Evolutionary conservation across 176 grass and related monocot species (phyloP), one percentile per base, ranked within the genome.

Genomic region (Rhynchospora pubera): DNA sequence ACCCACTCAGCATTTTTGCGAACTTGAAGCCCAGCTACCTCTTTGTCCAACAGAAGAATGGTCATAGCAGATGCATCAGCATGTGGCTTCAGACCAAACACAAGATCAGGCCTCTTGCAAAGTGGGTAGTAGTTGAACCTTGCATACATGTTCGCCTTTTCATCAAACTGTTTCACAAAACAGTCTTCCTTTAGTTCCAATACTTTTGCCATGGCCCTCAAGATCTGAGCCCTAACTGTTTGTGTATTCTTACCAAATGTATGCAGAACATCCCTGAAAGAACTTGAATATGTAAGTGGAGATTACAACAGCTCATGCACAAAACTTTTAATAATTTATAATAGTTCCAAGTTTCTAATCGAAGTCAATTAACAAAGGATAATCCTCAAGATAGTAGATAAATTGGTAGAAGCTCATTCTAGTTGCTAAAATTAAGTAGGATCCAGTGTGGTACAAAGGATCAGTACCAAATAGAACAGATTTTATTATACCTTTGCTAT

Each of bases 21-120:
- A 4, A 93, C 83, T 81, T 93, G 85, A 42, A 93, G 88, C 7
- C 88, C 91, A 42, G 60, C 83, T 19, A 90, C 88, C 47, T 86
- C 55, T 52, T 62, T 85, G 80, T 93, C 91, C 2, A 85, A 75
- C 60, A 93, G 77, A 44, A 93, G 79, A 1, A 88, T 65, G n/a
- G 88, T 88, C 70, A 93, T 57, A n/a, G 81, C 85, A 61, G 88
- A 84, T 88, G 81, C 89, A 57, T 93, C 91, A 7, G 91, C 84
- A 77, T 93, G 91, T 14, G 91, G 91, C n/a, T 93, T 93, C 5
- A 93, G 85, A 48, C 91, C 88, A 80, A 78, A 65, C 7, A 93
- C 88, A 57, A 89, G 86, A 44, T 93, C 91, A 3, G 91, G 88
- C 23, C 69, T 73, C 26, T 87, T 82, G 77, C 88, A 93, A 5